Percentiles rank a stretch among this genome's conserved stretches.
Evolutionary conservation across 176 grass and related monocot genomes (phyloP).

Genomic region (Carex cristatella): DNA sequence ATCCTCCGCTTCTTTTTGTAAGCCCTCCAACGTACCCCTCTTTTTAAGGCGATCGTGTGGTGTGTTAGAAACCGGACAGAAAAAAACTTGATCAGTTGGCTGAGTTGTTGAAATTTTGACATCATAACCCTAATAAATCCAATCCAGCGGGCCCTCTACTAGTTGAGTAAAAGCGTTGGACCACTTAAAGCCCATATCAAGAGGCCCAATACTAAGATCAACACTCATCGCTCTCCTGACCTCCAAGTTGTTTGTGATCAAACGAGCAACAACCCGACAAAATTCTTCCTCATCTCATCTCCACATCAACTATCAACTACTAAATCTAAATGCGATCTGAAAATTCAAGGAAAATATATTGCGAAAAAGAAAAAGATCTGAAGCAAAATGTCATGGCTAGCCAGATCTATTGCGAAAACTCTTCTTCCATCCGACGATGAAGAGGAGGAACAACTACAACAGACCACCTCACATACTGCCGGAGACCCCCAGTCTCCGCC

Average conservation of each 20-base stretch:
- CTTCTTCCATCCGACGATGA: slow-evolving; percentile 37
- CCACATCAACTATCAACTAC: background rate
- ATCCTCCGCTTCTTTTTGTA: too few species aligned
- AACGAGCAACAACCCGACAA: background rate
- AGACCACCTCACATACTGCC: background rate
- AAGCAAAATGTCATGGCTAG: slow-evolving; percentile 71
- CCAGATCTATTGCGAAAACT: slow-evolving; percentile 64
- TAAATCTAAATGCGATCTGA: background rate
- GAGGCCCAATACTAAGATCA: background rate
- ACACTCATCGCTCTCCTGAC: background rate
- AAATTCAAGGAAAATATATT: background rate
- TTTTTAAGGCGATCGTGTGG: background rate
- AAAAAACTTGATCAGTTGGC: too few species aligned
- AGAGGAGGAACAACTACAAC: background rate
- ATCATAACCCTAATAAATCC: too few species aligned
- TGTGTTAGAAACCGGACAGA: too few species aligned
- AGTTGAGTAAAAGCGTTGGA: too few species aligned
- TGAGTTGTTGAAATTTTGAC: too few species aligned
- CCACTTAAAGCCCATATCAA: background rate
- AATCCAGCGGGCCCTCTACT: too few species aligned
- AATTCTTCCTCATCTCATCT: background rate
- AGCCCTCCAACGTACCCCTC: background rate
- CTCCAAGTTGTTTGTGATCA: background rate
- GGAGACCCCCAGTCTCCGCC: slow-evolving; percentile 30
- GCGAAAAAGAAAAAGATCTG: background rate